Evolutionary conservation across 108 stramenopile genomes (phyloP).

Genomic region (Nannochloropsis granulata): DNA sequence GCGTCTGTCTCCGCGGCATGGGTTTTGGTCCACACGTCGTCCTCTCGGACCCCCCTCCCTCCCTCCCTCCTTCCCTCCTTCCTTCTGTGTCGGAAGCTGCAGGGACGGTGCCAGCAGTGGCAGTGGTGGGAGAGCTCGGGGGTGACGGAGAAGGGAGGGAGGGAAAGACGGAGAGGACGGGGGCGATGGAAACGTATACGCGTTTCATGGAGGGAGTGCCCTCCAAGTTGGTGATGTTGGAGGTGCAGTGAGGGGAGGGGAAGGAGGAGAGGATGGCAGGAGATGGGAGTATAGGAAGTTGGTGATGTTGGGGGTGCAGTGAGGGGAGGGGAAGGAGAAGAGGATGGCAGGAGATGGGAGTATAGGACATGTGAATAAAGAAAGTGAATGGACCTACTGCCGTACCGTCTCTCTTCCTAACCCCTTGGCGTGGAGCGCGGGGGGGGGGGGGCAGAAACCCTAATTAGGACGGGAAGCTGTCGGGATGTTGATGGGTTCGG

Average conservation of each 20-base stretch:
- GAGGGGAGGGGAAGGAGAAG: neutral
- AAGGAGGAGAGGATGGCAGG: neutral
- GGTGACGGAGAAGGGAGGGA: neutral
- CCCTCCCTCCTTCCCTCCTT: neutral
- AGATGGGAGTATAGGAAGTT: neutral
- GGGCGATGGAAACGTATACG: neutral
- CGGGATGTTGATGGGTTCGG: too few relatives aligned
- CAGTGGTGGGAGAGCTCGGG: neutral
- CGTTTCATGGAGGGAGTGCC: neutral
- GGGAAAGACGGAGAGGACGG: neutral
- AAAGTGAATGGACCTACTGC: too few relatives aligned
- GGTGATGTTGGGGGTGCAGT: neutral
- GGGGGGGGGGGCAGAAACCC: too few relatives aligned
- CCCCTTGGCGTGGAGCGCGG: too few relatives aligned
- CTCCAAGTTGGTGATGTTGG: neutral
- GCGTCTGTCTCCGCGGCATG: neutral
- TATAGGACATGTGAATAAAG: neutral
- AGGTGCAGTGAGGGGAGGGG: neutral
- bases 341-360: neutral
- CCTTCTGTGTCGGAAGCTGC: neutral
- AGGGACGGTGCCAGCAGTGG: neutral
- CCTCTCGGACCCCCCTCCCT: neutral
- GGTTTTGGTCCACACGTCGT: neutral
- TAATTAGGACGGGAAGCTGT: too few relatives aligned
- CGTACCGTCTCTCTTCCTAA: too few relatives aligned